Percentiles rank a stretch among this genome's conserved stretches.
phyloP scores from a whole-genome alignment of 2,329 filamentous ascomycete species.

The Diplodia scrobiculata region DNA sequence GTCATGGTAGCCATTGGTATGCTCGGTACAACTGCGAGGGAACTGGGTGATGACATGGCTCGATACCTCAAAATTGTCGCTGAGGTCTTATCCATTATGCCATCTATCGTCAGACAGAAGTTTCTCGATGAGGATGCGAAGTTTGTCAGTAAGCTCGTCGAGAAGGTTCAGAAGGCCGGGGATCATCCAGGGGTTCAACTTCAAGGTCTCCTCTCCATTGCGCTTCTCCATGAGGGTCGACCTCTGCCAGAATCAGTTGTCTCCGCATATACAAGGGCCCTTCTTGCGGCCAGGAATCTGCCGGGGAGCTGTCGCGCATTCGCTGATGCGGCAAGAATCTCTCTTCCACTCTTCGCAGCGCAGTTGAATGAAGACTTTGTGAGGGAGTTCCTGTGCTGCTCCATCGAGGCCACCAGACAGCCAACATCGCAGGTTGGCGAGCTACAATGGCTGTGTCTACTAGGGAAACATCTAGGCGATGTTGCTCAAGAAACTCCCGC shows the following conservation, averaged over 20 bases:
- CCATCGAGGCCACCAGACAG: background rate
- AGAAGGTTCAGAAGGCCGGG: conserved; percentile 35
- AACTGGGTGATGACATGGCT: conserved; percentile 37
- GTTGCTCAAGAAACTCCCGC: background rate
- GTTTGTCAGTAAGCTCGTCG: conserved; percentile 35
- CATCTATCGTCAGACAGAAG: background rate
- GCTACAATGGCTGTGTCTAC: conserved; percentile 4
- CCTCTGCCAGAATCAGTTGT: conserved; percentile 34
- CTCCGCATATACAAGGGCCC: conserved; percentile 34
- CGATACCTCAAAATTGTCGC: conserved; percentile 41
- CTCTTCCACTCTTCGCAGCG: conserved; percentile 5
- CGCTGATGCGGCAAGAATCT: conserved; percentile 7
- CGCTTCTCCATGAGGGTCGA: conserved; percentile 34
- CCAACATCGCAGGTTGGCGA: background rate
- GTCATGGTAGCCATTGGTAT: conserved; percentile 40
- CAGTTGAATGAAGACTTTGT: conserved; percentile 18
- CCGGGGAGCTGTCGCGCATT: background rate
- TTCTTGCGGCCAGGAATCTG: conserved; percentile 30
- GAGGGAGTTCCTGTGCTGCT: conserved; percentile 3
- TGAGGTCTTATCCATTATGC: conserved; percentile 7
- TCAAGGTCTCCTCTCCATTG: conserved; percentile 38
- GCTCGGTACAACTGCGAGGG: conserved; percentile 34
- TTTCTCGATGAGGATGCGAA: background rate
- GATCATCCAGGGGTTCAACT: conserved; percentile 37
- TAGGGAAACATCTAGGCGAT: conserved; percentile 3